These are phyloP conservation scores for Cyclotella choctawhatcheeana DNA, from an alignment of 108 stramenopile species.

Conservation along the genomic window DNA sequence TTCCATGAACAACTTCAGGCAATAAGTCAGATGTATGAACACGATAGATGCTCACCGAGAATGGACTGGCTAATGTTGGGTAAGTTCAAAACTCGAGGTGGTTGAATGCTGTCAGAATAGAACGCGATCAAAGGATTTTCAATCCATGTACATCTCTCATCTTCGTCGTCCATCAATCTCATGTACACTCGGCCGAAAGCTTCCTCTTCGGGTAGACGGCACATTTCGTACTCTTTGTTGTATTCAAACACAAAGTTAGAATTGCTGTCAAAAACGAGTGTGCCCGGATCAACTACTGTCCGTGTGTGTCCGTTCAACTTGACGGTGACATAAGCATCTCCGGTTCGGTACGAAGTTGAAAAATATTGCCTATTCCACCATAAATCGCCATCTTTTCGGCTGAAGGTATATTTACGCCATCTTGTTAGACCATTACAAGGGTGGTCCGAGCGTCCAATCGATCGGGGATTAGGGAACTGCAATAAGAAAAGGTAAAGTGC, in stretches of 20 bases:
- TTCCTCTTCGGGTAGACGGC: slow-evolving; percentile 20
- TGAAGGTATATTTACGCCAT: slow-evolving; percentile 37
- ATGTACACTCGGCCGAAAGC: slow-evolving; percentile 25
- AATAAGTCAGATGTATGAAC: too few relatives aligned
- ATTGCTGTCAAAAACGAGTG: slow-evolving; percentile 16
- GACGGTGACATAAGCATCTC: slow-evolving; percentile 37
- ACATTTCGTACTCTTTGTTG: slow-evolving; percentile 53
- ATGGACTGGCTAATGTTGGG: slow-evolving; percentile 27
- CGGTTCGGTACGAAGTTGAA: slow-evolving; percentile 8
- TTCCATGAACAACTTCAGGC: too few relatives aligned
- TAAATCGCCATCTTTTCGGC: slow-evolving; percentile 35
- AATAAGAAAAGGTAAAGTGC: too few relatives aligned
- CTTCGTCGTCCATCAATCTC: slow-evolving; percentile 17
- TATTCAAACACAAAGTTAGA: slow-evolving; percentile 26
- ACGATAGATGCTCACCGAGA: too few relatives aligned
- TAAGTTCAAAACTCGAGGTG: slow-evolving; percentile 33
- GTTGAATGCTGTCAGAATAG: slow-evolving; percentile 31
- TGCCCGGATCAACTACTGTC: slow-evolving; percentile 22
- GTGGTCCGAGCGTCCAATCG: slow-evolving; percentile 38
- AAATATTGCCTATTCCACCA: slow-evolving; percentile 31
- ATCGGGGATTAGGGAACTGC: slow-evolving; percentile 43
- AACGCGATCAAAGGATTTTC: slow-evolving; percentile 41
- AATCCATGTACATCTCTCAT: slow-evolving; percentile 32
- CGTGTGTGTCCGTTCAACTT: slow-evolving; percentile 52
- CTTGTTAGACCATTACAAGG: slow-evolving; percentile 31